phyloP scores from a whole-genome alignment of 805 yeast genomes.

The Metschnikowia drakensbergensis region DNA sequence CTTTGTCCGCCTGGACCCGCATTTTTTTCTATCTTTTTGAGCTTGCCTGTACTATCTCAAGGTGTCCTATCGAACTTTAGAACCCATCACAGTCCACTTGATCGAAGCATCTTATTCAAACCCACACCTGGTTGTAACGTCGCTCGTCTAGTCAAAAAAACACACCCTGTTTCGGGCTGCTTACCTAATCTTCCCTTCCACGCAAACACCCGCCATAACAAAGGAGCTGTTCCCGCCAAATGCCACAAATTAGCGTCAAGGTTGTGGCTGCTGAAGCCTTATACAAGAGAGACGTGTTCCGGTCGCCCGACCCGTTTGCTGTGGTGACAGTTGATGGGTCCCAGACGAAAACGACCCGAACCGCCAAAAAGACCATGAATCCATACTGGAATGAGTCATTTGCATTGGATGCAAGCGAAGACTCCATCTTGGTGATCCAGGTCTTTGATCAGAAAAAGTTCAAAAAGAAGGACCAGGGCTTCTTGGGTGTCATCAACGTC shows the following conservation, averaged over 20 bases:
- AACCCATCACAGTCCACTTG: background rate
- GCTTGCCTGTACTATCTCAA: slow-evolving; percentile 3
- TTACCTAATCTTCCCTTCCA: background rate
- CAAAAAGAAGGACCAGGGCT: slow-evolving; percentile 98
- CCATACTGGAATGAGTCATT: slow-evolving; percentile 98
- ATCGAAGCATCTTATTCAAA: background rate
- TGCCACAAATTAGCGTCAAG: slow-evolving; percentile 51
- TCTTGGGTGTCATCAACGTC: slow-evolving; percentile 91
- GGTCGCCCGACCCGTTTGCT: slow-evolving; percentile 97
- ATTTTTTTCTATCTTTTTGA: slow-evolving; percentile 5
- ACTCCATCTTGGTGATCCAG: slow-evolving; percentile 84
- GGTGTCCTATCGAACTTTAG: background rate
- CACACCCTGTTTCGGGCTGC: background rate
- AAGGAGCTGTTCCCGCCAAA: slow-evolving; percentile 6
- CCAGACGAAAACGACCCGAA: slow-evolving; percentile 91
- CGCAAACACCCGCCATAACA: background rate
- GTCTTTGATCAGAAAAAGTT: slow-evolving; percentile 96
- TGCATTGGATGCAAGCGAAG: slow-evolving; percentile 70
- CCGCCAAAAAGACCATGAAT: slow-evolving; percentile 87
- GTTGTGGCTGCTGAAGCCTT: slow-evolving; percentile 95
- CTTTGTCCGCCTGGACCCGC: slow-evolving; percentile 5
- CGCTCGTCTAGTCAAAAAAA: background rate
- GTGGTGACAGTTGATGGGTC: slow-evolving; percentile 96
- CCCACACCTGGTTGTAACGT: background rate
- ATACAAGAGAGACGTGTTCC: slow-evolving; percentile 89